Evolutionary conservation across 179 eudicot genomes (phyloP).

Genomic region (Camellia oleifera): DNA sequence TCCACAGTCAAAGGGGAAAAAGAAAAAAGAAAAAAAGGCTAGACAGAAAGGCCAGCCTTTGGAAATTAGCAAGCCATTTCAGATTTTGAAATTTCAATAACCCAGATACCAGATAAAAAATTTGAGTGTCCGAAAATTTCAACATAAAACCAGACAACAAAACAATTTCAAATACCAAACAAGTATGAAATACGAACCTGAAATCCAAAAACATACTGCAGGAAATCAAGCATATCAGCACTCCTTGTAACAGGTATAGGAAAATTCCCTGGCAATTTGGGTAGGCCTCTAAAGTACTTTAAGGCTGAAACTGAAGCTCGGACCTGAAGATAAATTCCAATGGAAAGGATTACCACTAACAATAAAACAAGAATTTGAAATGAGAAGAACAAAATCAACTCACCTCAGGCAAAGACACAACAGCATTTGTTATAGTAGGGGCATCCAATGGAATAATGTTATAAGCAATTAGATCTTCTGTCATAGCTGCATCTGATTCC

Average conservation of each 20-base stretch:
- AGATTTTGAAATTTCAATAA: background rate
- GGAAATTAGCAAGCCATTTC: background rate
- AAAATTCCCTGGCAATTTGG: constrained; percentile 71
- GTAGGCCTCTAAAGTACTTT: constrained; percentile 62
- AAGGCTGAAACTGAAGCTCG: constrained; percentile 83
- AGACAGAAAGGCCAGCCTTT: background rate
- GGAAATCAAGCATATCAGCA: constrained; percentile 85
- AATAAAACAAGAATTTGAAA: constrained; percentile 10
- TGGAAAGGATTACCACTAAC: constrained; percentile 6
- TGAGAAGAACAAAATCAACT: constrained; percentile 11
- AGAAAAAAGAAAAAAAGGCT: background rate
- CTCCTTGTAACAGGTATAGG: constrained; percentile 58
- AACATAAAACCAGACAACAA: constrained; percentile 1
- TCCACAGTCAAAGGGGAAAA: background rate
- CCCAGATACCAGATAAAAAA: background rate
- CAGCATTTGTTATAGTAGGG: constrained; percentile 62
- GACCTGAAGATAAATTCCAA: constrained; percentile 54
- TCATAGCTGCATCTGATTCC: constrained; percentile 98
- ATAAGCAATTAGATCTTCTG: constrained; percentile 89
- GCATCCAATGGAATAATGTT: constrained; percentile 94
- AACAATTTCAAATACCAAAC: background rate
- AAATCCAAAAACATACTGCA: constrained; percentile 93
- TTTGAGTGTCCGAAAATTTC: background rate
- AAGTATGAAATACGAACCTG: constrained; percentile 55
- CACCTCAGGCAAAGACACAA: constrained; percentile 80